These are phyloP conservation scores for Ogataea sp. DNA, from an alignment of 805 yeast genomes.

Conservation along the genomic window DNA sequence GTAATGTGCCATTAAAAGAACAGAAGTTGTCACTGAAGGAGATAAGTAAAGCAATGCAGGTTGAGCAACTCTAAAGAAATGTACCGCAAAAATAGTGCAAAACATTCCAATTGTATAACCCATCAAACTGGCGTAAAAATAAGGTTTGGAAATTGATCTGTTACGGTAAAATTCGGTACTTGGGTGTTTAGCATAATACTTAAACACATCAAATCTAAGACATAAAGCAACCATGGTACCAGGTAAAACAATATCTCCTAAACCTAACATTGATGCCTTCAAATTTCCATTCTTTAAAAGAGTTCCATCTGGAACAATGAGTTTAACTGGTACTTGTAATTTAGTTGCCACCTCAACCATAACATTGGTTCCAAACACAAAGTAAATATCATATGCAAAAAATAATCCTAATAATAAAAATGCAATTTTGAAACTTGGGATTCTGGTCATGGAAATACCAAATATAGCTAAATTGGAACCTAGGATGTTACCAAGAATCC, in stretches of 20 bases:
- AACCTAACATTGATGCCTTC: slow-evolving; percentile 39
- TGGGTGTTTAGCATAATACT: slow-evolving; percentile 25
- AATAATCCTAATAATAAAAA: slow-evolving; percentile 37
- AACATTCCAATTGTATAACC: slow-evolving; percentile 42
- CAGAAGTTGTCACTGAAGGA: slow-evolving; percentile 34
- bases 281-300: slow-evolving; percentile 4
- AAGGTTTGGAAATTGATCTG: slow-evolving; percentile 31
- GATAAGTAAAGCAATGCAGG: slow-evolving; percentile 63
- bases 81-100: slow-evolving; percentile 32
- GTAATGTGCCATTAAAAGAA: slow-evolving; percentile 24
- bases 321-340: slow-evolving; percentile 46
- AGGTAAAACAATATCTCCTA: slow-evolving; percentile 63
- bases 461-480: slow-evolving; percentile 35
- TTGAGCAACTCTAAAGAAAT: slow-evolving; percentile 39
- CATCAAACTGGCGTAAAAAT: slow-evolving; percentile 36
- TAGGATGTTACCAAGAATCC: slow-evolving; percentile 38
- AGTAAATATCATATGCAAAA: slow-evolving; percentile 56
- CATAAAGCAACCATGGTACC: slow-evolving; percentile 45
- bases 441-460: slow-evolving; percentile 29
- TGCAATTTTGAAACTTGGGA: slow-evolving; percentile 40
- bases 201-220: slow-evolving; percentile 44
- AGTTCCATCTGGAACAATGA: slow-evolving; percentile 32
- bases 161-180: slow-evolving; percentile 32
- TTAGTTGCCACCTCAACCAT: slow-evolving; percentile 57
- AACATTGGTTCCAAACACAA: slow-evolving; percentile 54